Base-by-base conservation (phyloP, 1,284 basidiomycete species). In the Cryptococcus sp. region DNA sequence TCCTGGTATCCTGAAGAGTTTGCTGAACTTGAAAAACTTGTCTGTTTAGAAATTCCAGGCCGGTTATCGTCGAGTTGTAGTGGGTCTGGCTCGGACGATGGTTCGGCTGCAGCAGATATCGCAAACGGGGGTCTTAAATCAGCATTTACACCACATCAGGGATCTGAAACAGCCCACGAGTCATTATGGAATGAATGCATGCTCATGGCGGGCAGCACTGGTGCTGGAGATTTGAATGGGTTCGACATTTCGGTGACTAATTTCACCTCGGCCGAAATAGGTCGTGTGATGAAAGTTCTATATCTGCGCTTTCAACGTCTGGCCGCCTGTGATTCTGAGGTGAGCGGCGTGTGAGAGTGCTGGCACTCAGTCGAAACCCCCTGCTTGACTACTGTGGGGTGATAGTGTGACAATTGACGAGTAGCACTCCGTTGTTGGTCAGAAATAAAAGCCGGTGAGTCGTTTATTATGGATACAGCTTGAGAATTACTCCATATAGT, bases 131-230 rank as follows among this genome's bases (percentile, higher is more conserved):
- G 70, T 25, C 70, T 72, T 44, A 4, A 5, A 39, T 39, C 36
- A 39, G 16, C 14, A 16, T 13, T 14, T 16, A 43, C 2, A 22
- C 34, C 13, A 14, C 10, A 32, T 41, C 37, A 40, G 28, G 32
- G 11, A 42, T 23, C 13, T 13, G 14, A 24, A 25, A n/a, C 19
- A 52, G 63, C 72, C 59, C 57, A 72, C 74, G 72, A 73, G 48
- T 74, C 74, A 44, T 69, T 67, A 52, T 74, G 72, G 55, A 72
- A 74, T 49, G 65, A 67, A 55, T 74, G 68, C 37, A 75, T 53
- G 7, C 73, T 72, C 59, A 73, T 67, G 11, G 67, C 74, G 2
- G 74, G 73, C 13, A 76, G 54, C 21, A 74, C 73, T 7, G 73
- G 74, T 22, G 70, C 73, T 11, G 65, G 66, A 13, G 55, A 53